Evolutionary conservation across 139 green algal genomes (phyloP), one percentile per base, ranked within the genome.

Genomic region (Dunaliella sp.): DNA sequence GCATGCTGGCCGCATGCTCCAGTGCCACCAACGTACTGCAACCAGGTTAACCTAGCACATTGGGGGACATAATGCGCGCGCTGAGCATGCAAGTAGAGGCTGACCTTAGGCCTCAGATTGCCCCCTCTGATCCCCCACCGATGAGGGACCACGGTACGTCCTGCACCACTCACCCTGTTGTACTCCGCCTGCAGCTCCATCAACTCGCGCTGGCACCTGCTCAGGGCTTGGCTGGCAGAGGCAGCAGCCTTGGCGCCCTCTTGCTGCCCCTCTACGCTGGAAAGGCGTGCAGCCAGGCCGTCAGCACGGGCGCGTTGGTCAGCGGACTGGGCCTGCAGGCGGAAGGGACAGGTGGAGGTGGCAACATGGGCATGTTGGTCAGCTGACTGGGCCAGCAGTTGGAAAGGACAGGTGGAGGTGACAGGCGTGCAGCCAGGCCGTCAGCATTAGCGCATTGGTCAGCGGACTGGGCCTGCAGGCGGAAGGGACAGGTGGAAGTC

Each of bases 111-210:
- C n/a, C n/a, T n/a, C n/a, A n/a, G n/a, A n/a, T n/a, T n/a, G n/a
- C n/a, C n/a, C n/a, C n/a, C n/a, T n/a, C n/a, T n/a, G n/a, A n/a
- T n/a, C n/a, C n/a, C n/a, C n/a, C n/a, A n/a, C 48, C 59, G 48
- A 74, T 74, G 58, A 21, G 24, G 21, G 58, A n/a, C 21, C 7
- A 78, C 33, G 21, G 73, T 26, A 12, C 21, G 33, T 36, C 3
- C 73, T 31, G 37, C 7, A 37, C 33, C 2, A 37, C 76, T 12
- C 76, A 84, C 80, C 38, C 80, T 37, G 32, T 38, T n/a, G 38
- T 84, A 84, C 2, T 84, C 80, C 37, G 30, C 76, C 76, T 81
- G 76, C 30, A 81, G 76, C 76, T 38, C 76, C n/a, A 34, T 34
- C 1, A 81, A 31, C n/a, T 81, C 76, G 1, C 76, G 76, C n/a